A percentile compares a stretch with the other conserved stretches of the same genome.
Evolutionary conservation across 306 rosid genomes (phyloP).

Genomic region (Vigna trinervia): DNA sequence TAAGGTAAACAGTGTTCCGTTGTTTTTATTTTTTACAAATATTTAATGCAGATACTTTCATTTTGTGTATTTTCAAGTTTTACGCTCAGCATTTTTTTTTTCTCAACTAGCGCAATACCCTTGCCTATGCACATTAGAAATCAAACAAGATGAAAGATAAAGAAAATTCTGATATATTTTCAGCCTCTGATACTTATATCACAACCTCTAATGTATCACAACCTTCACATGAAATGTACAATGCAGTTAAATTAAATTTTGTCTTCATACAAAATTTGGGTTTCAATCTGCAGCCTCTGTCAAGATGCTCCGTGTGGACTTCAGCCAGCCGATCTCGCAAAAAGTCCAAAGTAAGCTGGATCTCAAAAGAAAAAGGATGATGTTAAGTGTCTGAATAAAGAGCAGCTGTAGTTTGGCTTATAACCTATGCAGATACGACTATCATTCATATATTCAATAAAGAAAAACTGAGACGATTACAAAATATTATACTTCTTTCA

Average conservation of each 20-base stretch:
- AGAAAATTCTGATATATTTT: not conserved
- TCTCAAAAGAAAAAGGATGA: conserved; percentile 11
- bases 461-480: too few species aligned
- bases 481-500: too few species aligned
- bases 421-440: not conserved
- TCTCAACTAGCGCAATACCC: not conserved
- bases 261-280: conserved; percentile 72
- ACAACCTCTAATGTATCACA: conserved; percentile 83
- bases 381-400: not conserved
- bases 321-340: conserved; percentile 72
- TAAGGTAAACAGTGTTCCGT: not conserved
- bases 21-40: not conserved
- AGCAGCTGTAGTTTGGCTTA: not conserved
- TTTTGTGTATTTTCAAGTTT: conserved; percentile 18
- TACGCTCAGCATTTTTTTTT: not conserved
- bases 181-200: not conserved
- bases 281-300: conserved; percentile 70
- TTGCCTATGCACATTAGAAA: conserved; percentile 33
- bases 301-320: conserved; percentile 73
- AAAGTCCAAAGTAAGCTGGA: conserved; percentile 74
- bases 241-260: conserved; percentile 74
- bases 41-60: not conserved
- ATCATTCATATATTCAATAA: not conserved
- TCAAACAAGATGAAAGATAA: conserved; percentile 10
- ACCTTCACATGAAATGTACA: conserved; percentile 68